Conservation (phyloP, 2,329 filamentous ascomycete genomes). For the Exophiala alcalophila region DNA sequence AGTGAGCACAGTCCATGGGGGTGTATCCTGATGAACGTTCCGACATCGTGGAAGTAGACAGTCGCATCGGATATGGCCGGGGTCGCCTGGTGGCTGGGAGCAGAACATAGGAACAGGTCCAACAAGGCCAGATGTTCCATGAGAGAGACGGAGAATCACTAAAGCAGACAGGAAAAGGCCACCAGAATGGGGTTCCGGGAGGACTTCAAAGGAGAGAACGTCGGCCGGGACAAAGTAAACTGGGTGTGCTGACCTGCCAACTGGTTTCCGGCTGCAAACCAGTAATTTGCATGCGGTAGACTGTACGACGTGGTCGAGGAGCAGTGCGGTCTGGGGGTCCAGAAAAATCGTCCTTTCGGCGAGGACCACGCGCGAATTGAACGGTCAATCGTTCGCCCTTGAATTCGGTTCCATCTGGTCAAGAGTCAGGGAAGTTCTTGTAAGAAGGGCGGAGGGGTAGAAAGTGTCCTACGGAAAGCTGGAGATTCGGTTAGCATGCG, state of each 20-base stretch:
- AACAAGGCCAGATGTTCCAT: too few relatives aligned
- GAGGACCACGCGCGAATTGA: constrained; percentile 91
- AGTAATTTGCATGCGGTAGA: constrained; percentile 95
- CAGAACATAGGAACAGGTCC: too few relatives aligned
- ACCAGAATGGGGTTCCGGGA: too few relatives aligned
- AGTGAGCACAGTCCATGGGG: constrained; percentile 15
- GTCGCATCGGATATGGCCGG: too few relatives aligned
- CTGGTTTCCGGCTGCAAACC: constrained; percentile 97
- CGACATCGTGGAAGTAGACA: too few relatives aligned
- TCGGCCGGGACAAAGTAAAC: constrained; percentile 13
- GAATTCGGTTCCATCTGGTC: constrained; percentile 88
- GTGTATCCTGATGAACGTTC: background rate
- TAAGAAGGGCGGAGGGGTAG: constrained; percentile 1
- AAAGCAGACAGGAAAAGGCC: too few relatives aligned
- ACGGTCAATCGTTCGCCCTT: constrained; percentile 97
- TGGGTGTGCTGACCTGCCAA: constrained; percentile 87
- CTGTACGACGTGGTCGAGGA: constrained; percentile 85
- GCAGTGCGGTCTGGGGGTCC: constrained; percentile 60
- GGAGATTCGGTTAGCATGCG: constrained; percentile 9
- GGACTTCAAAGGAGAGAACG: too few relatives aligned
- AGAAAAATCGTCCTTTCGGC: constrained; percentile 63
- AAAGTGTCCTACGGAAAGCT: constrained; percentile 23
- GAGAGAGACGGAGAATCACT: too few relatives aligned
- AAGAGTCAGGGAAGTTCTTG: constrained; percentile 33
- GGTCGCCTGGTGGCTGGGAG: too few relatives aligned